Percentiles rank a stretch among this genome's conserved stretches.
These are phyloP conservation scores for Mucor velutinosus DNA, from an alignment of 371 early-diverging fungal genomes.

Conservation along the genomic window DNA sequence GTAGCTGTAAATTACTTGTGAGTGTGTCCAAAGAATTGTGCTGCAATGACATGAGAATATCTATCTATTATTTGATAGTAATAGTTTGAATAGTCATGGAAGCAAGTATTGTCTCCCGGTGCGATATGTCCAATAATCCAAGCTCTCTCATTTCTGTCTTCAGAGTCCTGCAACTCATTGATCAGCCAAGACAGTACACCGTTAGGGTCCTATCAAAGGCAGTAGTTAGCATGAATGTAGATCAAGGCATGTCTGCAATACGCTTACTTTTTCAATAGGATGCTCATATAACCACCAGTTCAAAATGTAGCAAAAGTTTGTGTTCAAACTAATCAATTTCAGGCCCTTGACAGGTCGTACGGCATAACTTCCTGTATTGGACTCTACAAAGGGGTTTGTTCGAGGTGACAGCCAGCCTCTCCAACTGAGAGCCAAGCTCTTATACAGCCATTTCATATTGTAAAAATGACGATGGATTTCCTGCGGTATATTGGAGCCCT, in stretches of 20 bases:
- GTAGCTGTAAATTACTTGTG: constrained; percentile 37
- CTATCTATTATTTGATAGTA: constrained; percentile 63
- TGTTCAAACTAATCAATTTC: constrained; percentile 61
- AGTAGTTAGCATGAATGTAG: not conserved
- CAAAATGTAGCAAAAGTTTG: constrained; percentile 62
- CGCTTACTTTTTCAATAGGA: constrained; percentile 22
- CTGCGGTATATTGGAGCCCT: constrained; percentile 28
- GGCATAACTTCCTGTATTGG: constrained; percentile 55
- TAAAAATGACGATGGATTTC: constrained; percentile 29
- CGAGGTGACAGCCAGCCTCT: constrained; percentile 47
- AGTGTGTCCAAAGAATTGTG: constrained; percentile 66
- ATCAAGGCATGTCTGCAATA: not conserved
- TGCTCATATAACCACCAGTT: constrained; percentile 57
- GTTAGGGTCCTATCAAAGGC: constrained; percentile 41
- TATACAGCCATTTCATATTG: constrained; percentile 52
- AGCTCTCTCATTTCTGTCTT: constrained; percentile 53
- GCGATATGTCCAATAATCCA: constrained; percentile 66
- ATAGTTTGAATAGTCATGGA: constrained; percentile 61
- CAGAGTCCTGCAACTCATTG: constrained; percentile 55
- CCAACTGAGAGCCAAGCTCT: constrained; percentile 54
- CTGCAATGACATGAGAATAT: constrained; percentile 63
- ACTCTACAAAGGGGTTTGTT: constrained; percentile 22
- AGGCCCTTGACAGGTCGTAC: constrained; percentile 46
- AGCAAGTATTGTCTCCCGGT: constrained; percentile 55
- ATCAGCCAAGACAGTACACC: constrained; percentile 57